Conservation (phyloP, 164 flowering plant species). For the Cinnamomum micranthum region DNA sequence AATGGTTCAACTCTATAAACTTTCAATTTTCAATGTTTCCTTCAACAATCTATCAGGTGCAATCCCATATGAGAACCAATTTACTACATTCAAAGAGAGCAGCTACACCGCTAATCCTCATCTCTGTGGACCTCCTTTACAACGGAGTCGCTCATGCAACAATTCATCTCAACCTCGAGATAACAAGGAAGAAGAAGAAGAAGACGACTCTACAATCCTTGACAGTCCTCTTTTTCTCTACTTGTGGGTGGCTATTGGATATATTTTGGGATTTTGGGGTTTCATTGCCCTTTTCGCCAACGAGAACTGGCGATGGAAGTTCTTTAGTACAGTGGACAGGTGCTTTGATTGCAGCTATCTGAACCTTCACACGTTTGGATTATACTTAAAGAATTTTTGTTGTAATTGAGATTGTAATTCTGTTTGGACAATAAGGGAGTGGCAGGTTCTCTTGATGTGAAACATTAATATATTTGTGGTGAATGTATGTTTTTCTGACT, state of each 20-base stretch:
- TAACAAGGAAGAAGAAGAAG: background rate
- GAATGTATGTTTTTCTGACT: no score
- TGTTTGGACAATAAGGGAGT: no score
- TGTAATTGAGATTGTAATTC: no score
- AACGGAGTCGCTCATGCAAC: background rate
- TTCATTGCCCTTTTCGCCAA: conserved; percentile 1
- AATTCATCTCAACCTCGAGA: background rate
- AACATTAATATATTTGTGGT: no score
- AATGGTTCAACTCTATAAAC: background rate
- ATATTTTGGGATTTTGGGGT: conserved; percentile 9
- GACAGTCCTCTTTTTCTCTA: background rate
- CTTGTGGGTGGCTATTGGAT: conserved; percentile 3
- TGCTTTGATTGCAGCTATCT: background rate
- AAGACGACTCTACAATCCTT: background rate
- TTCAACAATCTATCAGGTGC: background rate
- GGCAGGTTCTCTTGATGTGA: no score
- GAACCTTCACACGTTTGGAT: no score
- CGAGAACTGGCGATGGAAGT: conserved; percentile 8
- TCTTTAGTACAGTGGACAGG: background rate
- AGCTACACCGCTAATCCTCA: background rate
- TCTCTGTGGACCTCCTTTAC: background rate
- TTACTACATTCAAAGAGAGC: background rate
- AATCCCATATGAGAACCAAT: background rate
- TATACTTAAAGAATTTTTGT: no score
- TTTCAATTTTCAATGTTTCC: background rate